Base-by-base conservation (phyloP, 371 early-diverging fungal species). In the Nematocida homosporus region DNA sequence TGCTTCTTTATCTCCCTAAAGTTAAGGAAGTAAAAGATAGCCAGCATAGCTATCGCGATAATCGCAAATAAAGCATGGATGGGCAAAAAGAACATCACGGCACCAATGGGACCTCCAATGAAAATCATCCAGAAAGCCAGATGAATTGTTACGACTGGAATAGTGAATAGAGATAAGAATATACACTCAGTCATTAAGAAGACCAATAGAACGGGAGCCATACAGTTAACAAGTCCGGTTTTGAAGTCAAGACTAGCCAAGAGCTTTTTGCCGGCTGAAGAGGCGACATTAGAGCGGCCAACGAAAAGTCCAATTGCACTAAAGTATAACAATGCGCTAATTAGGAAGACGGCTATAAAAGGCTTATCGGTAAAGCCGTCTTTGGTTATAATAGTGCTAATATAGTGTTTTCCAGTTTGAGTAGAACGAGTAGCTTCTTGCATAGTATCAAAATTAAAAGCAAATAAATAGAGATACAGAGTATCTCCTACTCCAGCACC, bases 291-390 rank as follows among this genome's bases (percentile, higher is more conserved):
- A n/a, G n/a, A n/a, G n/a, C n/a, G n/a, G n/a, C n/a, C n/a, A 13
- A 44, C 20, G 44, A 13, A 44, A 13, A 44, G 13, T 44, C 44
- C 44, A 13, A 20, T 20, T 13, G 44, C 44, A 13, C 13, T 44
- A 44, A 44, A 44, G 44, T 44, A 44, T 44, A 44, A 13, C 13
- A 44, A 20, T 13, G 20, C 20, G 20, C 13, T 13, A 44, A 44
- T 20, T 13, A 44, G 13, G 44, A 44, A 44, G 13, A 44, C 13
- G 44, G 20, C 13, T 13, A 20, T 20, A 44, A 44, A 44, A 8
- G 54, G 54, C 54, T 53, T 53, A 29, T 53, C 54, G 23, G 54
- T 53, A 6, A 6, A 53, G 29, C 34, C 34, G 29, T 53, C 29
- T 20, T 34, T 53, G 23, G 54, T 53, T 6, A 29, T 6, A 20